phyloP scores from a whole-genome alignment of 495 filamentous ascomycete species.

The Lophium mytilinum region DNA sequence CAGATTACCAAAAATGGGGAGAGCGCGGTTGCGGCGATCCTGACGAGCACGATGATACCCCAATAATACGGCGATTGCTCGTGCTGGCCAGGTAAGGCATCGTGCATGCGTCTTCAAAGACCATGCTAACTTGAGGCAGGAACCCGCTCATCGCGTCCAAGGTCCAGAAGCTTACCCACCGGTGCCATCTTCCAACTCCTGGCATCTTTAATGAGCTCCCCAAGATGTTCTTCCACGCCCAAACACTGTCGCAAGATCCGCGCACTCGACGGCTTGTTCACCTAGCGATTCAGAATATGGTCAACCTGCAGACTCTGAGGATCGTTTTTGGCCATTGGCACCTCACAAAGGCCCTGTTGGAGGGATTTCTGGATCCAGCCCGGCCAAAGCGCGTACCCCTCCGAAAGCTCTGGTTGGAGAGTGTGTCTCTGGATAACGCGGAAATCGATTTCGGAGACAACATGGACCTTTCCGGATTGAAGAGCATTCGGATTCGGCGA shows the following conservation, averaged over 20 bases:
- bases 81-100: slow-evolving; percentile 23
- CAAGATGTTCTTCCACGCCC: slow-evolving; percentile 19
- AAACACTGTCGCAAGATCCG: slow-evolving; percentile 23
- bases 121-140: slow-evolving; percentile 1
- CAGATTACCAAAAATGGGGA: background rate
- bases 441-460: slow-evolving; percentile 6
- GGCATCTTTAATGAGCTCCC: slow-evolving; percentile 30
- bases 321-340: slow-evolving; percentile 29
- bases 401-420: slow-evolving; percentile 32
- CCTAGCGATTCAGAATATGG: slow-evolving; percentile 25
- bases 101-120: background rate
- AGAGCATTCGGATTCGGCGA: slow-evolving; percentile 29
- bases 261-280: slow-evolving; percentile 21
- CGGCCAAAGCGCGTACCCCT: slow-evolving; percentile 18
- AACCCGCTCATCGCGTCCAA: slow-evolving; percentile 23
- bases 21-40: slow-evolving; percentile 3
- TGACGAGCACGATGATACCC: slow-evolving; percentile 34
- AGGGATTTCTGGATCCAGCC: slow-evolving; percentile 24
- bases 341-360: slow-evolving; percentile 24
- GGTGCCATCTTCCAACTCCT: slow-evolving; percentile 31
- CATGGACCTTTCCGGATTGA: slow-evolving; percentile 14
- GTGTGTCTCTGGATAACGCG: slow-evolving; percentile 19
- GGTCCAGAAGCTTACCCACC: slow-evolving; percentile 26
- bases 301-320: slow-evolving; percentile 28
- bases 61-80: slow-evolving; percentile 26